Evolutionary conservation across 768 basidiomycete genomes (phyloP).

Genomic region (Russula compacta): DNA sequence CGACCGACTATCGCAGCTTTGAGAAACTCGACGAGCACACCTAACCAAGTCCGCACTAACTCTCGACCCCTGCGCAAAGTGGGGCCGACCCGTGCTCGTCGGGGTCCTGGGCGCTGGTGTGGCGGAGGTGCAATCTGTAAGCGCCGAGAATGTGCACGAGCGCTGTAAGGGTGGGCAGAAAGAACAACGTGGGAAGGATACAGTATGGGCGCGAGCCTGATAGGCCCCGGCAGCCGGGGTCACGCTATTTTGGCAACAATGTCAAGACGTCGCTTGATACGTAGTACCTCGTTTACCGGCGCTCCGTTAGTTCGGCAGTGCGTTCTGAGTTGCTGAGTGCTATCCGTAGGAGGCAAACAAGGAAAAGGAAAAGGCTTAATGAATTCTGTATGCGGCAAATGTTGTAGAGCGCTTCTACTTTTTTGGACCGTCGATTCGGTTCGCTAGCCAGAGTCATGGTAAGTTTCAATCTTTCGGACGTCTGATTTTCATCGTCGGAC

Average conservation of each 20-base stretch:
- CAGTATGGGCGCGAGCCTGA: slow-evolving; percentile 21
- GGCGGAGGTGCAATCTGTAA: slow-evolving; percentile 32
- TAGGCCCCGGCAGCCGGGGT: slow-evolving; percentile 29
- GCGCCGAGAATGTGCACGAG: slow-evolving; percentile 19
- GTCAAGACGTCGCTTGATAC: slow-evolving; percentile 47
- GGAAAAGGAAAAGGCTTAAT: background rate
- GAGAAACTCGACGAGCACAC: slow-evolving; percentile 72
- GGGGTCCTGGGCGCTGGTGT: slow-evolving; percentile 86
- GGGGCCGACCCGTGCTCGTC: slow-evolving; percentile 74
- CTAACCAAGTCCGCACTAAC: slow-evolving; percentile 65
- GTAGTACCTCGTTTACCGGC: slow-evolving; percentile 51
- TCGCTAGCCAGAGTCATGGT: slow-evolving; percentile 55
- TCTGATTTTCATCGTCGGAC: too few relatives aligned
- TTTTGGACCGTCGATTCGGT: slow-evolving; percentile 47
- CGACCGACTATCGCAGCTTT: slow-evolving; percentile 88
- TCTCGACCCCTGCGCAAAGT: slow-evolving; percentile 66
- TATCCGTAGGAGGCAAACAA: background rate
- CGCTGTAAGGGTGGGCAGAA: too few relatives aligned
- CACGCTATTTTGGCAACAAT: slow-evolving; percentile 30
- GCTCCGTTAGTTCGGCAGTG: slow-evolving; percentile 49
- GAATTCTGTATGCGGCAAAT: slow-evolving; percentile 28
- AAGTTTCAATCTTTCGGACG: slow-evolving; percentile 18
- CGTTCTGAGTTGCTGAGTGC: slow-evolving; percentile 37
- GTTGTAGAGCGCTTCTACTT: slow-evolving; percentile 39
- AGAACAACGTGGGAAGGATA: background rate